A percentile compares a stretch with the other conserved stretches of the same genome.
phyloP scores from a whole-genome alignment of 768 basidiomycete genomes.

The Tulasnella sp. region DNA sequence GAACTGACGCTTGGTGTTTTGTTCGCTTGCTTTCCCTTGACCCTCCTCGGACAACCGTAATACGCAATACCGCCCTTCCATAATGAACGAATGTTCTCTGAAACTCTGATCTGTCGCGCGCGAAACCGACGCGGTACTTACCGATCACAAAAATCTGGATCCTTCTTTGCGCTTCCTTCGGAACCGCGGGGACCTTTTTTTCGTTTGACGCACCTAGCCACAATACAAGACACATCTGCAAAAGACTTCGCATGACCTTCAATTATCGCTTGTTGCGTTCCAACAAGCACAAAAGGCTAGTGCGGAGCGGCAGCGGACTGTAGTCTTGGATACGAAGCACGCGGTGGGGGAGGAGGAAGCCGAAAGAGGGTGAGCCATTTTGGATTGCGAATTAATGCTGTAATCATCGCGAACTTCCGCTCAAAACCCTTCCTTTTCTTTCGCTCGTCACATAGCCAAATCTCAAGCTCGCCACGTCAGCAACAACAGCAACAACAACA shows the following conservation, averaged over 20 bases:
- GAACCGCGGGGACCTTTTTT: neutral
- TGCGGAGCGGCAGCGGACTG: constrained; percentile 80
- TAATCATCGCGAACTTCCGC: constrained; percentile 6
- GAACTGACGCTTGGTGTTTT: neutral
- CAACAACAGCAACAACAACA: constrained; percentile 22
- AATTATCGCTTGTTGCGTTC: constrained; percentile 81
- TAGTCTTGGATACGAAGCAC: constrained; percentile 78
- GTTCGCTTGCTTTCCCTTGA: neutral
- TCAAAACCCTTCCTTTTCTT: neutral
- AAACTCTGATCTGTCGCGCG: neutral
- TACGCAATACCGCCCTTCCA: neutral
- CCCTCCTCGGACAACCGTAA: neutral
- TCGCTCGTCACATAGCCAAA: neutral
- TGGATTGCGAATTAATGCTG: constrained; percentile 4
- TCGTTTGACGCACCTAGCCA: constrained; percentile 41
- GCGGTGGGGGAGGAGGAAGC: constrained; percentile 68
- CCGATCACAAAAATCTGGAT: neutral
- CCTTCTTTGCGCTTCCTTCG: neutral
- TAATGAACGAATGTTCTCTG: neutral
- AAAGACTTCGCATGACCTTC: constrained; percentile 90
- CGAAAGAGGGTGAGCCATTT: neutral
- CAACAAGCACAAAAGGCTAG: constrained; percentile 86
- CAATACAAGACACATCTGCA: constrained; percentile 75
- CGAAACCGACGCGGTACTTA: neutral
- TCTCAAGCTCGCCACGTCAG: constrained; percentile 14